Base-by-base conservation (phyloP, 148 eudicot species). In the Arbutus unedo region DNA sequence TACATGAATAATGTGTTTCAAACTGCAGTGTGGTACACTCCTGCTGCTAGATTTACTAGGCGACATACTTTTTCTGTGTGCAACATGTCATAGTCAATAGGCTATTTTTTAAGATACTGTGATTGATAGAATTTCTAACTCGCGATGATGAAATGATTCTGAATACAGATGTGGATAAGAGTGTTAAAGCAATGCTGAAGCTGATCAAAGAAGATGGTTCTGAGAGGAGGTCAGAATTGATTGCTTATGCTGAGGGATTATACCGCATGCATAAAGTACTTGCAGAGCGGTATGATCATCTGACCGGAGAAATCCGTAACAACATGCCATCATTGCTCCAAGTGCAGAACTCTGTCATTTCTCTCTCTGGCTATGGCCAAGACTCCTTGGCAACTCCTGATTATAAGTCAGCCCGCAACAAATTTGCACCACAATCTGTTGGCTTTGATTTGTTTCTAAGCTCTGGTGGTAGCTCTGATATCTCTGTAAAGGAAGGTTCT, bases 341-440 rank as follows among this genome's bases (percentile, higher is more conserved):
- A 85, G 80, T 81, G 80, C 81, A 90, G 83, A 80, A 83, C 82
- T 44, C 83, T 49, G 91, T 51, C 23, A 62, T 83, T 54, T 74
- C 76, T 73, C 86, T 55, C 21, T 74, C 88, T 57, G 82, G 64
- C 51, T 78, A 80, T 78, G 83, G 68, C 23, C 87, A 88, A 80
- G 90, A 78, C 62, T 87, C 85, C 51, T 62, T 87, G 21, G 86
- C 43, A 18, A 93, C 97, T 79, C 99, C 95, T 25, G 91, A 84
- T 76, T 86, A 81, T 68, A 92, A 89, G 87, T 21, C 79, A 19
- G 64, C 62, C 75, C 21, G 75, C 45, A 85, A 83, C 8, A 85
- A 85, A 64, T 75, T 53, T 76, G 89, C 67, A 43, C 73, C 76
- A 45, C 86, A 81, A 70, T 85, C 51, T 79, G 78, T 88, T 48